phyloP scores from a whole-genome alignment of 306 rosid genomes.

The Sphenostylis stenocarpa region DNA sequence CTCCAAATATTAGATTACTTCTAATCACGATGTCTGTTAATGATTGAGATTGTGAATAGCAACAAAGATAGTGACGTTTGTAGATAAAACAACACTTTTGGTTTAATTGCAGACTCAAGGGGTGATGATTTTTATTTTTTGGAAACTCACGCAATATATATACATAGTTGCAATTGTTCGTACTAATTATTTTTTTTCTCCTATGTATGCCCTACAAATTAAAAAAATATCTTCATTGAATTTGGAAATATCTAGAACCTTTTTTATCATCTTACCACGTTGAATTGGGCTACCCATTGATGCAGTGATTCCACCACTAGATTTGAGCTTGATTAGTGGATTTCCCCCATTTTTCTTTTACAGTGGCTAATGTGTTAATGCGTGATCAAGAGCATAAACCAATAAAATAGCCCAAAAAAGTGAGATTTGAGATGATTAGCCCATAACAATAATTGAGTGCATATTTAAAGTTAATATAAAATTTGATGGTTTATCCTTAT shows the following conservation, averaged over 20 bases:
- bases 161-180: no score
- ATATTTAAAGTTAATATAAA: neutral
- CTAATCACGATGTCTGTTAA: neutral
- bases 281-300: slow-evolving; percentile 16
- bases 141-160: no score
- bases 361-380: slow-evolving; percentile 25
- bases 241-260: no score
- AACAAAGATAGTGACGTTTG: neutral
- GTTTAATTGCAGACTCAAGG: neutral
- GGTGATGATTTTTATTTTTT: no score
- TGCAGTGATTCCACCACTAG: slow-evolving; percentile 22
- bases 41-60: slow-evolving; percentile 24
- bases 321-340: slow-evolving; percentile 9
- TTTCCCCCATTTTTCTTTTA: neutral
- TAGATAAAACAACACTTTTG: neutral
- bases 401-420: slow-evolving; percentile 5
- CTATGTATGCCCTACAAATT: no score
- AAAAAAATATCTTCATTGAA: no score
- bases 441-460: slow-evolving; percentile 19
- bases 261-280: neutral
- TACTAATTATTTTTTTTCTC: no score
- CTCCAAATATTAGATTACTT: slow-evolving; percentile 13
- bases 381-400: slow-evolving; percentile 29
- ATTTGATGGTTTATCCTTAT: slow-evolving; percentile 31
- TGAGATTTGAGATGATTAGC: slow-evolving; percentile 13